Base-by-base conservation (phyloP, 169 alveolate species). In the Cyclospora cayetanensis region DNA sequence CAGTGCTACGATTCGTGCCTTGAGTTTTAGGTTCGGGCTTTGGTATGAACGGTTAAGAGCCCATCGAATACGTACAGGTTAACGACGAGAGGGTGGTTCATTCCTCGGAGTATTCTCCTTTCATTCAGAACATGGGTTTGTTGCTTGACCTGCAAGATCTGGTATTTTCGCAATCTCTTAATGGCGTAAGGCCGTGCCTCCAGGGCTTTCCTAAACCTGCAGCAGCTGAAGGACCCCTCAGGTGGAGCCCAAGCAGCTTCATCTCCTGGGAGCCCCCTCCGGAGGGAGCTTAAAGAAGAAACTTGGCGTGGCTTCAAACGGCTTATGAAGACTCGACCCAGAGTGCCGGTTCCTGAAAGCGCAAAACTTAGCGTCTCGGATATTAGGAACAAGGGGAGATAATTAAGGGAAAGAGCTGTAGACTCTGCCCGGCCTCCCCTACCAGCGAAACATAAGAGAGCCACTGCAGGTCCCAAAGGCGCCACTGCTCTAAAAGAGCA, bases 121-220 rank as follows among this genome's bases (percentile, higher is more conserved):
- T 98, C 99, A 55, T 96, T 94, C 60, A 94, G 95, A 50, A 97
- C 97, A 91, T 97, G 98, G 46, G 96, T 99, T 25, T 96, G 96
- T 77, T 87, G 96, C 91, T 93, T 90, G 68, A 90, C 91, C 3
- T 93, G 94, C 25, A 94, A 82, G 34, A 94, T 93, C 31, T 92
- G 95, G 29, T 90, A 76, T 41, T 94, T 94, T 70, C 93, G 93
- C 50, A 94, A 80, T 39, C 93, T 93, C 76, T 94, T 94, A 66
- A 94, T 74, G 27, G 96, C 96, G 87, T 76, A 87, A 4, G 93
- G 93, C 2, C 65, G 31, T 31, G 66, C 37, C 37, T 83, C 91
- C 1, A n/a, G 43, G 35, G 79, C 20, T 41, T 27, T 65, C 65
- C 65, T 52, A 22, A 83, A 1, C 66, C 42, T 55, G 72, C 72